Conservation (phyloP, 2,329 filamentous ascomycete genomes). For the Aphanoascus verrucosus region DNA sequence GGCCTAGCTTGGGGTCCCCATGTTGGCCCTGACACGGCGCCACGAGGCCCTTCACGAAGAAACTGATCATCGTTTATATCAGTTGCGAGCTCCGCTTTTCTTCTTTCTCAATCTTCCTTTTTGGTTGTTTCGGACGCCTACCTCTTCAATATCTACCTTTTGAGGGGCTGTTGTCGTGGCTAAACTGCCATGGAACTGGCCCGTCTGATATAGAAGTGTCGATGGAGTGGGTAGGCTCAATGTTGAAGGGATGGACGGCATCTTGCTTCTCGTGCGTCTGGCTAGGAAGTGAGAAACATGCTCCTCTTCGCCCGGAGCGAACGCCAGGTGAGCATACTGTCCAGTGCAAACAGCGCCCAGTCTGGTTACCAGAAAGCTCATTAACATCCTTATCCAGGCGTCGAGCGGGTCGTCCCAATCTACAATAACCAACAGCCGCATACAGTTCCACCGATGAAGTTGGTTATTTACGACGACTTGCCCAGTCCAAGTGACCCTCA, state of each 20-base stretch:
- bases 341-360: background rate
- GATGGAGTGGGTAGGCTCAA: slow-evolving; percentile 32
- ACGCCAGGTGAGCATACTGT: background rate
- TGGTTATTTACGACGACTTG: slow-evolving; percentile 33
- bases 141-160: background rate
- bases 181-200: slow-evolving; percentile 9
- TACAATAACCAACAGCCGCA: slow-evolving; percentile 39
- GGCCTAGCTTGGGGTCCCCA: background rate
- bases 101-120: background rate
- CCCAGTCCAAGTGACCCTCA: slow-evolving; percentile 25
- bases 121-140: background rate
- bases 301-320: slow-evolving; percentile 19
- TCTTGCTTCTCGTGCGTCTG: slow-evolving; percentile 32
- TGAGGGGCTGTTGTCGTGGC: slow-evolving; percentile 1
- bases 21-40: background rate
- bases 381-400: background rate
- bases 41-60: background rate
- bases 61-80: slow-evolving; percentile 4
- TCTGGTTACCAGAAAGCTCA: background rate
- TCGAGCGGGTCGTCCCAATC: slow-evolving; percentile 36
- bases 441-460: slow-evolving; percentile 38
- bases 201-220: slow-evolving; percentile 9
- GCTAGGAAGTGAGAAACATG: slow-evolving; percentile 22
- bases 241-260: slow-evolving; percentile 31
- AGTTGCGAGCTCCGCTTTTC: background rate